These are phyloP conservation scores for Powellomyces hirtus DNA, from an alignment of 192 early-diverging fungal species.

Conservation along the genomic window DNA sequence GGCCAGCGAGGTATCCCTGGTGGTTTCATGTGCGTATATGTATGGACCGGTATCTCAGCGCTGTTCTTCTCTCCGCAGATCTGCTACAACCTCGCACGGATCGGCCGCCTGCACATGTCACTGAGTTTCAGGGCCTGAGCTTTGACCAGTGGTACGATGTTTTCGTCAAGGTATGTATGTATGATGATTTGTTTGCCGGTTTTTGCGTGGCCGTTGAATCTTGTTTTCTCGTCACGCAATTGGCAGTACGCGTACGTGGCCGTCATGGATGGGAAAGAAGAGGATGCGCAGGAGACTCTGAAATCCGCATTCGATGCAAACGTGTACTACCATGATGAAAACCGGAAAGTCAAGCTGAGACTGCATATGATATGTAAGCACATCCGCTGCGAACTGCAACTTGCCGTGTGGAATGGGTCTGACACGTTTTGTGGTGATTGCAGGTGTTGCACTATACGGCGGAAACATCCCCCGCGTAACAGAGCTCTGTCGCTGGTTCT, in stretches of 20 bases:
- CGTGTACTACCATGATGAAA: conserved; percentile 58
- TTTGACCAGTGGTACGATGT: conserved; percentile 66
- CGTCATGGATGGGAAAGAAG: conserved; percentile 43
- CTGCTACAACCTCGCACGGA: neutral
- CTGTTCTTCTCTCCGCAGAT: no score
- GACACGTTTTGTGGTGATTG: neutral
- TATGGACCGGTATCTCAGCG: no score
- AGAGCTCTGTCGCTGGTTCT: conserved; percentile 36
- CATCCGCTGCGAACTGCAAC: neutral
- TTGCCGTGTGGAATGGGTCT: neutral
- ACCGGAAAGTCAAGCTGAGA: conserved; percentile 33
- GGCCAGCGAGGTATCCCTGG: no score
- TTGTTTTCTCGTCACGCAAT: no score
- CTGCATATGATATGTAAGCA: conserved; percentile 63
- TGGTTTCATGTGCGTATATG: no score
- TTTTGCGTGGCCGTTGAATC: neutral
- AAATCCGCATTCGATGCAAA: conserved; percentile 54
- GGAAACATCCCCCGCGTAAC: conserved; percentile 36
- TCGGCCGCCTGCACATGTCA: neutral
- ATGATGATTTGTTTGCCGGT: no score
- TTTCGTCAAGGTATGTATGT: conserved; percentile 59
- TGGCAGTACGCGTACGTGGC: conserved; percentile 61
- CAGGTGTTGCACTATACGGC: conserved; percentile 36
- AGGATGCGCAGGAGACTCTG: conserved; percentile 59
- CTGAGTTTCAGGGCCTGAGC: conserved; percentile 35